A percentile compares a stretch with the other conserved stretches of the same genome.
Evolutionary conservation across 2,329 filamentous ascomycete genomes (phyloP).

Genomic region (Pyrenophora tritici-repentis): DNA sequence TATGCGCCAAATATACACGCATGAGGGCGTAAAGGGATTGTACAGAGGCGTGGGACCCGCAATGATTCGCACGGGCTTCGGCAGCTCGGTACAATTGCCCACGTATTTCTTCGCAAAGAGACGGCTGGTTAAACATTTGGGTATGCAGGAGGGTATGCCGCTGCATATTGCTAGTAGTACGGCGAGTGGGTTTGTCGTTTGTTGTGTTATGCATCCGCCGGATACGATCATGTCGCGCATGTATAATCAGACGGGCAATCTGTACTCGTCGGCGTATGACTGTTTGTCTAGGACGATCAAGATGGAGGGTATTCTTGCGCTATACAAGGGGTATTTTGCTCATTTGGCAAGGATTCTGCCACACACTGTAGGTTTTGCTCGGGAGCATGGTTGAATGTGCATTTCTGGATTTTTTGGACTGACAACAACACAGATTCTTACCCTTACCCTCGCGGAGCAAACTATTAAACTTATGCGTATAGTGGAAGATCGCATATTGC

Average conservation of each 20-base stretch:
- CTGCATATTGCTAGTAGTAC: conserved; percentile 89
- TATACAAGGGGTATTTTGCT: conserved; percentile 97
- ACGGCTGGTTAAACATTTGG: conserved; percentile 77
- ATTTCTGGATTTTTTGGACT: background rate
- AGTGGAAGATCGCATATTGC: conserved; percentile 67
- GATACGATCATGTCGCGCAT: conserved; percentile 98
- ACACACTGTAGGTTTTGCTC: conserved; percentile 75
- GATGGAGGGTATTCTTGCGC: conserved; percentile 87
- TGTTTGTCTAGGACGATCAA: conserved; percentile 88
- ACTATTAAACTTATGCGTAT: conserved; percentile 90
- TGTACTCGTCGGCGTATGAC: conserved; percentile 93
- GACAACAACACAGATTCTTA: conserved; percentile 67
- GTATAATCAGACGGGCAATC: conserved; percentile 97
- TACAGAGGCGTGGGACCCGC: conserved; percentile 91
- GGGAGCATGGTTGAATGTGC: too few relatives aligned
- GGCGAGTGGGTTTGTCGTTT: conserved; percentile 92
- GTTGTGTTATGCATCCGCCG: conserved; percentile 97
- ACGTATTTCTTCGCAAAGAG: conserved; percentile 99
- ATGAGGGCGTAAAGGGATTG: conserved; percentile 78
- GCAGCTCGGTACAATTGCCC: conserved; percentile 92
- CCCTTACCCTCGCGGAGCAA: conserved; percentile 91
- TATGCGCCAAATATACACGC: conserved; percentile 74
- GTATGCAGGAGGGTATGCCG: conserved; percentile 87
- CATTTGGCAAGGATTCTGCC: conserved; percentile 93
- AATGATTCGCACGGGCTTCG: conserved; percentile 95